These are phyloP conservation scores for Amanita muscaria DNA, from an alignment of 768 basidiomycete genomes.

Conservation along the genomic window DNA sequence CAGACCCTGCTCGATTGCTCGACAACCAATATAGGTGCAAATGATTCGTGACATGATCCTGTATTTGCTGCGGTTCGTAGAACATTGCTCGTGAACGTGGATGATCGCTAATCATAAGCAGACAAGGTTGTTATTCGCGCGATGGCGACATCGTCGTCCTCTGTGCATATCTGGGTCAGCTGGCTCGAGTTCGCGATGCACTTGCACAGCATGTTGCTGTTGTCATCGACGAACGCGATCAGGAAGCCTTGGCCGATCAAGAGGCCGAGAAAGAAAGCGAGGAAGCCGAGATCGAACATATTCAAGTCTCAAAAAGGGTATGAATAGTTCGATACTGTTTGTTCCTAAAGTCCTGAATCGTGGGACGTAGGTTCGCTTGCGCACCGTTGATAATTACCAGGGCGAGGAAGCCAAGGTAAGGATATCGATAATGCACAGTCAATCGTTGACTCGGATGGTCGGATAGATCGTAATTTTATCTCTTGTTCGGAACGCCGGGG, in stretches of 20 bases:
- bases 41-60: conserved; percentile 39
- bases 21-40: conserved; percentile 22
- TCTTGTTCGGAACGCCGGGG: conserved; percentile 61
- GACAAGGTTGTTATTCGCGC: conserved; percentile 35
- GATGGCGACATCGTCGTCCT: conserved; percentile 41
- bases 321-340: conserved; percentile 8
- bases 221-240: conserved; percentile 62
- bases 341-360: not conserved
- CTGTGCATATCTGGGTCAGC: conserved; percentile 39
- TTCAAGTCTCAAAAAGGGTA: conserved; percentile 47
- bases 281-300: conserved; percentile 29
- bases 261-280: conserved; percentile 31
- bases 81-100: not conserved
- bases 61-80: conserved; percentile 30
- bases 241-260: conserved; percentile 46
- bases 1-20: not conserved
- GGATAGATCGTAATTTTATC: conserved; percentile 61
- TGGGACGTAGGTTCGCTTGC: conserved; percentile 44
- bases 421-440: not conserved
- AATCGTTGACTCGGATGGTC: not conserved
- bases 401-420: conserved; percentile 58
- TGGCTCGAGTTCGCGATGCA: conserved; percentile 31
- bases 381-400: conserved; percentile 76
- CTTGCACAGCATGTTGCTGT: conserved; percentile 43
- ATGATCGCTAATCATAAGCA: conserved; percentile 8